These are phyloP conservation scores for Xylariomycetidae sp. DNA, from an alignment of 2,329 filamentous ascomycete genomes.

Conservation along the genomic window DNA sequence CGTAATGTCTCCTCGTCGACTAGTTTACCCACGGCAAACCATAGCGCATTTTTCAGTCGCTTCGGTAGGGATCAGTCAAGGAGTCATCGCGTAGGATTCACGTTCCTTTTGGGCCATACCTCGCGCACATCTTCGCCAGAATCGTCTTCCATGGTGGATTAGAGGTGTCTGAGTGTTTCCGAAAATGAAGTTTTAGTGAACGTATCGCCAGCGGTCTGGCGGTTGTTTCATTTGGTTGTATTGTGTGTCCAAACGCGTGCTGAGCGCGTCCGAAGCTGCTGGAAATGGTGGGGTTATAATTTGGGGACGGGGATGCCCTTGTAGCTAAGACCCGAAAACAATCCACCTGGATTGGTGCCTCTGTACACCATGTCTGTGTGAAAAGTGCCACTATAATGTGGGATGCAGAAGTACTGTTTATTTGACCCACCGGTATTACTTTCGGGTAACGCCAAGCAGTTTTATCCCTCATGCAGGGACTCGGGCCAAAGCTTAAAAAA, in stretches of 20 bases:
- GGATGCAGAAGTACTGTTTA: too few species aligned
- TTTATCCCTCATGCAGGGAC: background rate
- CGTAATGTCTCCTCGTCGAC: slow-evolving; percentile 78
- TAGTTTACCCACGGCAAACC: slow-evolving; percentile 80
- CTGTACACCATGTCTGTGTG: too few species aligned
- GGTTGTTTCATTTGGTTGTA: too few species aligned
- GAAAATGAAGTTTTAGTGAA: too few species aligned
- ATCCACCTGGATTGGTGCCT: too few species aligned
- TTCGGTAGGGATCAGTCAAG: slow-evolving; percentile 30
- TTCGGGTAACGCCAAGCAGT: background rate
- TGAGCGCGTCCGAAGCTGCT: slow-evolving; percentile 1
- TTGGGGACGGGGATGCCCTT: background rate
- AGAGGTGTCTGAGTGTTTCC: too few species aligned
- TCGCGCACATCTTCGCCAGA: slow-evolving; percentile 27
- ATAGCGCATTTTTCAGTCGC: slow-evolving; percentile 79
- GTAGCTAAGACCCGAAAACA: too few species aligned
- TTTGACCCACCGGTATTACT: too few species aligned
- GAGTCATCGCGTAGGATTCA: background rate
- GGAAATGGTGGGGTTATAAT: slow-evolving; percentile 1
- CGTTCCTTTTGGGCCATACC: slow-evolving; percentile 16
- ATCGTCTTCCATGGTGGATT: slow-evolving; percentile 24
- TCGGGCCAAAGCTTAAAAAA: background rate
- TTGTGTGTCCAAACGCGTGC: slow-evolving; percentile 4
- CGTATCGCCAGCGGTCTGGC: too few species aligned
- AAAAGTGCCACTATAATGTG: too few species aligned